A percentile compares a stretch with the other conserved stretches of the same genome.
Evolutionary conservation across 495 filamentous ascomycete genomes (phyloP).

Genomic region (Filosporella fistucella): DNA sequence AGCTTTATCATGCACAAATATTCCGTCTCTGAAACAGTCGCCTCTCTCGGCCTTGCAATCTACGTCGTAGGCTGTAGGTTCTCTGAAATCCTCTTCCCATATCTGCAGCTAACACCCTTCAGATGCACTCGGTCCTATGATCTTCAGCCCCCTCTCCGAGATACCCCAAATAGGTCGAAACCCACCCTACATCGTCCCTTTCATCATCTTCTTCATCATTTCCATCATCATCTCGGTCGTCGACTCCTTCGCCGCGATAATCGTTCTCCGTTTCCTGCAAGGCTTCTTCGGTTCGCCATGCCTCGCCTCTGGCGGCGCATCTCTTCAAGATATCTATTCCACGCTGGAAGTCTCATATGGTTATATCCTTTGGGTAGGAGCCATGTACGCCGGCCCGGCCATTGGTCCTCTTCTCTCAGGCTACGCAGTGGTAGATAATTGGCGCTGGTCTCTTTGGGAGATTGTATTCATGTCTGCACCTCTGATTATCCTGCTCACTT

Average conservation of each 20-base stretch:
- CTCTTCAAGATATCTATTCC: constrained; percentile 62
- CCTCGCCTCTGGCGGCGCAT: constrained; percentile 67
- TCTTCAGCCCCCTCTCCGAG: constrained; percentile 38
- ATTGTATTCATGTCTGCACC: constrained; percentile 44
- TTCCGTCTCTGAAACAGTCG: constrained; percentile 44
- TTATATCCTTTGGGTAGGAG: constrained; percentile 49
- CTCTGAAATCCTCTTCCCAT: too few relatives aligned
- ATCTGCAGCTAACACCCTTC: not conserved
- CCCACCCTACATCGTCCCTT: constrained; percentile 63
- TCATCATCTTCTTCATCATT: constrained; percentile 65
- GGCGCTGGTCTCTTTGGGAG: constrained; percentile 42
- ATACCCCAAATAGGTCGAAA: constrained; percentile 60
- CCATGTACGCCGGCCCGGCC: constrained; percentile 35
- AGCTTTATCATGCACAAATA: constrained; percentile 41
- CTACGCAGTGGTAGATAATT: constrained; percentile 27
- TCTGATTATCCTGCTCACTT: constrained; percentile 34
- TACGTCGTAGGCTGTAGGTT: constrained; percentile 9
- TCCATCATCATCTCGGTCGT: constrained; percentile 71
- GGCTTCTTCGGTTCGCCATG: constrained; percentile 70
- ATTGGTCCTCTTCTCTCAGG: constrained; percentile 40
- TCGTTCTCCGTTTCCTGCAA: constrained; percentile 67
- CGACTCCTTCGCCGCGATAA: constrained; percentile 61
- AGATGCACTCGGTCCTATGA: constrained; percentile 44
- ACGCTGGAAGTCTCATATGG: constrained; percentile 27
- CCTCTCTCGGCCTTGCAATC: constrained; percentile 43